Percentiles rank a stretch among this genome's conserved stretches.
These are phyloP conservation scores for Phyllosticta citribraziliensis DNA, from an alignment of 2,329 filamentous ascomycete species.

Conservation along the genomic window DNA sequence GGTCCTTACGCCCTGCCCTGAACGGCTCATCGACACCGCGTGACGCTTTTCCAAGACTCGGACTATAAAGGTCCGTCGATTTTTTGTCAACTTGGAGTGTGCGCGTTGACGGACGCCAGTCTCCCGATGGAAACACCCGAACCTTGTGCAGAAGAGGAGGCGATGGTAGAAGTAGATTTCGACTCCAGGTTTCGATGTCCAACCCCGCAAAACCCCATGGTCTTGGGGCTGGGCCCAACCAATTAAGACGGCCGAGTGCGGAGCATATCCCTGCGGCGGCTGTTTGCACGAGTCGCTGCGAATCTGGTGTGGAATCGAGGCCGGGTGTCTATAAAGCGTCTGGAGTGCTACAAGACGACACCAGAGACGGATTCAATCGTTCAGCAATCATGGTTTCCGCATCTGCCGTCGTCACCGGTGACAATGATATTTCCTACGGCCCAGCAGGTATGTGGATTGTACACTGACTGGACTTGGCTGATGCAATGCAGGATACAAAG, in stretches of 20 bases:
- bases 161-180: background rate
- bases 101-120: background rate
- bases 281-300: background rate
- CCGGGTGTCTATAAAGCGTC: background rate
- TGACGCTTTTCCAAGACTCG: background rate
- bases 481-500: slow-evolving; percentile 4
- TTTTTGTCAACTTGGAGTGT: background rate
- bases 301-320: background rate
- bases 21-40: background rate
- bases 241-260: background rate
- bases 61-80: background rate
- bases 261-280: background rate
- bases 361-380: background rate
- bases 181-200: background rate
- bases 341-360: background rate
- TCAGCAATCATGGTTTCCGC: background rate
- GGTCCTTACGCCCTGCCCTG: too few species aligned
- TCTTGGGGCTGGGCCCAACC: background rate
- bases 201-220: background rate
- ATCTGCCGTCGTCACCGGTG: background rate
- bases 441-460: background rate
- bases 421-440: slow-evolving; percentile 4
- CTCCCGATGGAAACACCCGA: background rate
- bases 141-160: background rate
- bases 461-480: background rate